Base-by-base conservation (phyloP, 1,139 yeast genomes). In the Saccharomyces pastorianus region DNA sequence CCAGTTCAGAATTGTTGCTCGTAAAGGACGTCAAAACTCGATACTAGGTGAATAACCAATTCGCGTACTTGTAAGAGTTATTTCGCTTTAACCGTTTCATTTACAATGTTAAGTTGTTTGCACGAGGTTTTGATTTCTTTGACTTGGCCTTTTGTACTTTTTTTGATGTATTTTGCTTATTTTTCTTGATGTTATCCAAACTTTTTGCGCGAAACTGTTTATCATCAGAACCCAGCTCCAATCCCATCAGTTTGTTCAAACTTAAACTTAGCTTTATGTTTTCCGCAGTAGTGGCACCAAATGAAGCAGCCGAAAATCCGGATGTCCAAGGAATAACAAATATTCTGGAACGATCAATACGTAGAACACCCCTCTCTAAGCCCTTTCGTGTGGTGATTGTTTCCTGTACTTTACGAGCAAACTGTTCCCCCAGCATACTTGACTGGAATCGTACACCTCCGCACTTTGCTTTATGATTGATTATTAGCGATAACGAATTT, bases 391-490 rank as follows among this genome's bases (percentile, higher is more conserved):
- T 51, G 13, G 27, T 48, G 1, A 56, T 6, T 4, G 50, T 29
- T 8, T 42, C 23, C 6, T 44, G 25, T 7, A 51, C 26, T 5
- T 50, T 26, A 4, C 51, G 42, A 2, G 56, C 49, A 48, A 65
- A 62, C 44, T 53, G 56, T 11, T 34, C 41, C 14, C 61, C 60
- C 11, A 61, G 49, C 2, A 54, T 58, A 14, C 51, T 56, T 20
- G 48, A 52, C 46, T 56, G 57, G 46, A 66, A 60, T 20, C 65
- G 53, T 5, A 66, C 50, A 1, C 65, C 67, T 32, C 67, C 70
- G 47, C 65, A 61, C n/a, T 53, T 56, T 1, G 68, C 66, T 48
- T 60, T 63, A 50, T 64, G 67, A 53, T 66, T 66, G 4, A 67
- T 49, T 6, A 60, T 51, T 29, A 65, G 31, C 4, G 66, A 53